phyloP scores from a whole-genome alignment of 1,139 yeast species.

The Magnusiomyces tetraspermus region DNA sequence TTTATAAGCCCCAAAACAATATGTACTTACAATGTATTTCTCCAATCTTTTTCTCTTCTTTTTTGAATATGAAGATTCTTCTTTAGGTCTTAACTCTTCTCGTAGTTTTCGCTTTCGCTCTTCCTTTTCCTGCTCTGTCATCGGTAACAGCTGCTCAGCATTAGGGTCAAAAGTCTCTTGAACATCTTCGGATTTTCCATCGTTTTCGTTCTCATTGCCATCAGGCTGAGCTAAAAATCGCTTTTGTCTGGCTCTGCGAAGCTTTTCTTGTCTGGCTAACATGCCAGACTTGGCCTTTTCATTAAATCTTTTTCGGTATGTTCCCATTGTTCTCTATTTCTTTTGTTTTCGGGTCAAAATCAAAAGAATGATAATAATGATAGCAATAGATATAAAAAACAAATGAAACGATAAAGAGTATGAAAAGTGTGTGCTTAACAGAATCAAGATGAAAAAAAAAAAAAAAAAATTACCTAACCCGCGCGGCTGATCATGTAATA shows the following conservation, averaged over 20 bases:
- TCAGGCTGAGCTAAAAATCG: constrained; percentile 33
- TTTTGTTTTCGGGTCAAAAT: no score
- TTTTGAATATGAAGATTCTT: constrained; percentile 57
- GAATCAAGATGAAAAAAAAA: not conserved
- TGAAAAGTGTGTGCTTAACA: no score
- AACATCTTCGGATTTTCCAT: constrained; percentile 32
- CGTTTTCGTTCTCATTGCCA: constrained; percentile 10
- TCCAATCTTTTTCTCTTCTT: constrained; percentile 58
- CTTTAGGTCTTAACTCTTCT: constrained; percentile 45
- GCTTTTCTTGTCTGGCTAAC: constrained; percentile 68
- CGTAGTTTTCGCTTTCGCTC: constrained; percentile 58
- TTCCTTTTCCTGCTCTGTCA: constrained; percentile 46
- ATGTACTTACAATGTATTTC: constrained; percentile 36
- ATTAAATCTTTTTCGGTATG: constrained; percentile 68
- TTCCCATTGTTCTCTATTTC: constrained; percentile 48
- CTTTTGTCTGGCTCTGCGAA: constrained; percentile 60
- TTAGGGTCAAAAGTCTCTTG: constrained; percentile 40
- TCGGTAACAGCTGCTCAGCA: constrained; percentile 47
- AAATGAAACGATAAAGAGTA: no score
- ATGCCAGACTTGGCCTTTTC: constrained; percentile 82
- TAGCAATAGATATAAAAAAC: no score
- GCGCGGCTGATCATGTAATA: not conserved
- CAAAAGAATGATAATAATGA: no score
- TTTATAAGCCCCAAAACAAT: no score
- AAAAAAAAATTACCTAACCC: not conserved